phyloP scores from a whole-genome alignment of 2,329 filamentous ascomycete genomes.

The Stylonectria norvegica region DNA sequence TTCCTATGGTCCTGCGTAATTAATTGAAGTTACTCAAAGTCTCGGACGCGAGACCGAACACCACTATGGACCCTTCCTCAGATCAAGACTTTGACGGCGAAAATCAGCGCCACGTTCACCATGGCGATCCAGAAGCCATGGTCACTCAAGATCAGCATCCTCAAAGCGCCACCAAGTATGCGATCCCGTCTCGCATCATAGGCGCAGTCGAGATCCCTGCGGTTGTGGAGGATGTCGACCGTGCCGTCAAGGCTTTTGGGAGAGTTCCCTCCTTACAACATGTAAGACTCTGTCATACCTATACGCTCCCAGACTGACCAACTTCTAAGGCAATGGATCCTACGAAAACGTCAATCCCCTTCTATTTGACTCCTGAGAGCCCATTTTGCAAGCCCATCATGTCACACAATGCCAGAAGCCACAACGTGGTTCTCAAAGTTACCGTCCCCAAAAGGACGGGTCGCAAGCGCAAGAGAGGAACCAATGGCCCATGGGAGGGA shows the following conservation, averaged over 20 bases:
- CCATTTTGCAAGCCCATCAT: slow-evolving; percentile 73
- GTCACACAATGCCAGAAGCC: slow-evolving; percentile 71
- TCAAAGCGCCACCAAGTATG: slow-evolving; percentile 33
- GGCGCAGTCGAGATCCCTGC: slow-evolving; percentile 44
- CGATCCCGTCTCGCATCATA: slow-evolving; percentile 33
- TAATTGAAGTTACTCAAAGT: too few species aligned
- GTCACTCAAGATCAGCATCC: slow-evolving; percentile 3
- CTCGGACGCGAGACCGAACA: too few species aligned
- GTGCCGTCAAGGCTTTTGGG: slow-evolving; percentile 42
- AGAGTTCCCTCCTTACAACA: slow-evolving; percentile 37
- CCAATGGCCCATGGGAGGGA: slow-evolving; percentile 60
- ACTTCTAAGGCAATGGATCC: slow-evolving; percentile 44
- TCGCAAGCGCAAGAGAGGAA: slow-evolving; percentile 79
- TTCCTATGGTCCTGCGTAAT: too few species aligned
- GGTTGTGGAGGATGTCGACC: slow-evolving; percentile 42
- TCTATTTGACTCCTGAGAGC: slow-evolving; percentile 79
- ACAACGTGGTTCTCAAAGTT: slow-evolving; percentile 83
- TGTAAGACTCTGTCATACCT: slow-evolving; percentile 26
- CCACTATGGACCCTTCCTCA: slow-evolving; percentile 13
- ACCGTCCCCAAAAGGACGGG: slow-evolving; percentile 85
- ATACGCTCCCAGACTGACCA: not conserved
- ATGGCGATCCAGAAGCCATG: slow-evolving; percentile 8
- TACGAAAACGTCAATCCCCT: slow-evolving; percentile 52
- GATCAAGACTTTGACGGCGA: slow-evolving; percentile 23
- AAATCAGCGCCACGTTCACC: slow-evolving; percentile 1